Evolutionary conservation across 352 stramenopile species (phyloP), one percentile per base, ranked within the genome.

Genomic region (Globisporangium solare): DNA sequence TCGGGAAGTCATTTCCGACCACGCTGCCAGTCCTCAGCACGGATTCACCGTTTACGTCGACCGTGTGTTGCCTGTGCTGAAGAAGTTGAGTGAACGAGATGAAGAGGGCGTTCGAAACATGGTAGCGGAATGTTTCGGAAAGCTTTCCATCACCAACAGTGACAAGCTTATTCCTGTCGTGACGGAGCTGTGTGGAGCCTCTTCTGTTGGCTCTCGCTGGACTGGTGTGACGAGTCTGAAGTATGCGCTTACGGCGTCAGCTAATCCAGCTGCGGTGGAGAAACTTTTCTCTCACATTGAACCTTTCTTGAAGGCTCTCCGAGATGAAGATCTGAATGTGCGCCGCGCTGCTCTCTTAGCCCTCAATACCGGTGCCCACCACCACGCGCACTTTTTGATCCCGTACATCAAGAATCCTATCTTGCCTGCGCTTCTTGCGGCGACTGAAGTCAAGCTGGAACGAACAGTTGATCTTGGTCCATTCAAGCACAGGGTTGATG

Each of bases 401-500:
- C 79, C 86, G 17, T 84, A 86, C 54, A 79, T 93, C 42, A 86
- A 89, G 35, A 85, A 95, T 2, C 69, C 76, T 32, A 92, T 99
- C 45, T 83, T 98, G 53, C 95, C 95, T 18, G 69, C 88, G 13
- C 76, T 99, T 3, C 86, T 98, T 37, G 84, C 88, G 51, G 77
- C 83, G 15, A 93, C 95, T 21, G 77, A 97, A 49, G 82, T 99
- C 18, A 98, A 98, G 67, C 68, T 99, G 55, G 90, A 99, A 65
- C 86, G 97, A 31, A 92, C 97, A 35, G 96, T 99, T 37, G 95
- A 99, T 70, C 83, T 99, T 51, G 97, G 97, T 53, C 97, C 97
- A 20, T 99, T 99, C 76, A 99, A 98, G 67, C 97, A 99, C 68
- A 98, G 96, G 58, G 96, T 99, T 31, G 86, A 96, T 53, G 86